A percentile compares a stretch with the other conserved stretches of the same genome.
Conservation (phyloP, 495 filamentous ascomycete species). For the Neurospora intermedia region DNA sequence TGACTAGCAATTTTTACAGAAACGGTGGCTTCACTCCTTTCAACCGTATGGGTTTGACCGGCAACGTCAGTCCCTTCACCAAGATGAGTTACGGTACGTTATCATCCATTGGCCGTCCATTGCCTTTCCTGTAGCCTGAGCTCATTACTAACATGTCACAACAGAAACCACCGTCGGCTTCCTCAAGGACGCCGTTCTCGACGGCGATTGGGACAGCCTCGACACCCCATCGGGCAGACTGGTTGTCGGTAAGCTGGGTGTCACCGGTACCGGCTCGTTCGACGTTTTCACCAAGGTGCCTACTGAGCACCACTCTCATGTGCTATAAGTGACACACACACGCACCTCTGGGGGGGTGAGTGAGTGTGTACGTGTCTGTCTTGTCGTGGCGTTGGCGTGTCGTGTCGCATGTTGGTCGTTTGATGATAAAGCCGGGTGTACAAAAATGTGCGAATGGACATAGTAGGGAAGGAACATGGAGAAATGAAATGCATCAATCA, state of each 20-base stretch:
- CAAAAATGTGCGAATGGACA: background rate
- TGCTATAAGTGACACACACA: background rate
- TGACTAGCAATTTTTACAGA: slow-evolving; percentile 19
- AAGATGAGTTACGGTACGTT: slow-evolving; percentile 83
- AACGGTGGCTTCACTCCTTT: slow-evolving; percentile 81
- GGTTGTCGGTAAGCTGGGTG: slow-evolving; percentile 71
- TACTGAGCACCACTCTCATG: slow-evolving; percentile 20
- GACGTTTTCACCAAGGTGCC: slow-evolving; percentile 58
- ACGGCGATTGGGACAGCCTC: slow-evolving; percentile 82
- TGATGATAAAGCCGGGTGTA: background rate
- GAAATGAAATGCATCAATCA: background rate
- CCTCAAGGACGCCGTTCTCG: slow-evolving; percentile 80
- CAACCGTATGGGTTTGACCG: slow-evolving; percentile 76
- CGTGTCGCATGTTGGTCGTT: background rate
- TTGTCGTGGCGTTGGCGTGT: background rate
- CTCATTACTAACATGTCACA: slow-evolving; percentile 1
- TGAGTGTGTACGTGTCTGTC: background rate
- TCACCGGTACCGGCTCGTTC: slow-evolving; percentile 82
- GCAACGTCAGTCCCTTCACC: slow-evolving; percentile 77
- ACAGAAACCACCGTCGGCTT: slow-evolving; percentile 81
- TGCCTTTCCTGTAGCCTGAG: background rate
- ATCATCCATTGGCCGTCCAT: background rate
- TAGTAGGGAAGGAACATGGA: background rate
- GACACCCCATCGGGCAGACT: slow-evolving; percentile 78
- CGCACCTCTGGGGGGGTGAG: background rate